A percentile compares a stretch with the other conserved stretches of the same genome.
These are phyloP conservation scores for Citrus unshiu DNA, from an alignment of 345 rosid genomes.

Conservation along the genomic window DNA sequence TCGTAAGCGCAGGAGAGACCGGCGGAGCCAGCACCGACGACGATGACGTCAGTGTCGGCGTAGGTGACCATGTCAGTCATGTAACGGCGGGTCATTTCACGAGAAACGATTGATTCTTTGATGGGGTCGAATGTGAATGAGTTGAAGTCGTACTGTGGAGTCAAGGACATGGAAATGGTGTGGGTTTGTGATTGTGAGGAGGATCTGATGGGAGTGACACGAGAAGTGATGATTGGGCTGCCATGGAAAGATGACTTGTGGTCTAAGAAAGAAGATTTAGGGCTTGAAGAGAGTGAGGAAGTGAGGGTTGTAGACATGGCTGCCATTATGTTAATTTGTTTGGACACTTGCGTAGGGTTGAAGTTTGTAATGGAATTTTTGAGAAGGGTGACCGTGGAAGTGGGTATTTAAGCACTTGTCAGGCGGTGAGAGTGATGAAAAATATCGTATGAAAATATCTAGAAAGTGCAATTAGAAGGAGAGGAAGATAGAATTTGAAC, in stretches of 20 bases:
- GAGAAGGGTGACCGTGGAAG: neutral
- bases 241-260: constrained; percentile 30
- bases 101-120: constrained; percentile 28
- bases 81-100: constrained; percentile 34
- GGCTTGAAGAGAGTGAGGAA: constrained; percentile 19
- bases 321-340: constrained; percentile 7
- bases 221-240: constrained; percentile 14
- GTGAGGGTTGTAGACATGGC: constrained; percentile 26
- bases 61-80: constrained; percentile 42
- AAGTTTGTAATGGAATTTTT: neutral
- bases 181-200: neutral
- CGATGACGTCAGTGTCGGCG: constrained; percentile 33
- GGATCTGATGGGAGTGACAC: constrained; percentile 5
- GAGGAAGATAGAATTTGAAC: constrained; percentile 17
- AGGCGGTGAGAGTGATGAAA: neutral
- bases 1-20: constrained; percentile 44
- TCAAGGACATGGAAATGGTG: constrained; percentile 16
- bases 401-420: constrained; percentile 1
- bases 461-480: neutral
- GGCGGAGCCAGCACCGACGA: constrained; percentile 37
- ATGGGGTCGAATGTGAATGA: constrained; percentile 31
- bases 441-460: constrained; percentile 10
- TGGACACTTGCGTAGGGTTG: neutral
- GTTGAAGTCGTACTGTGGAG: constrained; percentile 15
- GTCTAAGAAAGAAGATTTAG: constrained; percentile 19